Evolutionary conservation across 805 yeast species (phyloP).

Genomic region (Saccharomycopsis fermentans): DNA sequence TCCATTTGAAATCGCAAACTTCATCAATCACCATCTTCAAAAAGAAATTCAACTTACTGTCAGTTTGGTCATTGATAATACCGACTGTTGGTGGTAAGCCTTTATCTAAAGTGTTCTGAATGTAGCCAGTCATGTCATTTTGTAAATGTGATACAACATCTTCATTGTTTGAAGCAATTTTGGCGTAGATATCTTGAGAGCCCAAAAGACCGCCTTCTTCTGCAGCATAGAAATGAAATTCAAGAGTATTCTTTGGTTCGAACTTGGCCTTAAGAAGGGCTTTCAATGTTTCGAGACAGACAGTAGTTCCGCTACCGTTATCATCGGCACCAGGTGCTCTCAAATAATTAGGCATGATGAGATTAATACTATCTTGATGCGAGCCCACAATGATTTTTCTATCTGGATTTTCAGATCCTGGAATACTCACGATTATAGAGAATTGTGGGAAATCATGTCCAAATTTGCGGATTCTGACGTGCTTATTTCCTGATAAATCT

Average conservation of each 20-base stretch:
- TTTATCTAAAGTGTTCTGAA: slow-evolving; percentile 37
- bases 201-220: slow-evolving; percentile 92
- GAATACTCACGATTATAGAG: slow-evolving; percentile 58
- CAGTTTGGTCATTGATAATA: slow-evolving; percentile 62
- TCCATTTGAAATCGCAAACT: slow-evolving; percentile 61
- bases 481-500: slow-evolving; percentile 25
- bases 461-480: slow-evolving; percentile 38
- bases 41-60: slow-evolving; percentile 45
- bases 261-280: slow-evolving; percentile 17
- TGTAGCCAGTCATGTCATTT: slow-evolving; percentile 90
- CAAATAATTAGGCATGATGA: slow-evolving; percentile 55
- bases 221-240: slow-evolving; percentile 91
- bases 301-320: slow-evolving; percentile 81
- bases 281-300: slow-evolving; percentile 67
- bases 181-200: slow-evolving; percentile 64
- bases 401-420: slow-evolving; percentile 35
- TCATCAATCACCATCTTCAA: slow-evolving; percentile 49
- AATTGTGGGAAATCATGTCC: slow-evolving; percentile 72
- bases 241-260: slow-evolving; percentile 65
- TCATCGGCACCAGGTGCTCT: slow-evolving; percentile 95
- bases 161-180: slow-evolving; percentile 35
- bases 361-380: slow-evolving; percentile 79
- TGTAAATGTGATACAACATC: slow-evolving; percentile 78
- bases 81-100: slow-evolving; percentile 64
- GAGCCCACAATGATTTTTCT: slow-evolving; percentile 71